Evolutionary conservation across 192 early-diverging fungal genomes (phyloP), one percentile per base, ranked within the genome.

Genomic region (Rhizophagus prolifer): DNA sequence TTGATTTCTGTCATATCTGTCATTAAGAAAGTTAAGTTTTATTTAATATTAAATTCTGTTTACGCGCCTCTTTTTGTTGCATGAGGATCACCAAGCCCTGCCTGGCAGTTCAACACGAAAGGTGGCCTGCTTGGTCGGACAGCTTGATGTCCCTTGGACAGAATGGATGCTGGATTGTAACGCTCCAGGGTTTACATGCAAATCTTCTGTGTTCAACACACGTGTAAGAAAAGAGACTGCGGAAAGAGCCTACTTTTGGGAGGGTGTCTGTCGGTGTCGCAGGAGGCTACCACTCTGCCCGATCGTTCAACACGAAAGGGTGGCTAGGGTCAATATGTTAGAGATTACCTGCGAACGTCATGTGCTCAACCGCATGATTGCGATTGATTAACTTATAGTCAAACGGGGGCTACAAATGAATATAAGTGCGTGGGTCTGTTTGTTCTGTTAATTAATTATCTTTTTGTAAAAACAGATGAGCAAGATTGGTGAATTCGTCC

Each of bases 41-140:
- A n/a, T n/a, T n/a, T n/a, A n/a, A n/a, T n/a, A n/a, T n/a, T n/a
- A n/a, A n/a, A n/a, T n/a, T n/a, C n/a, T n/a, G n/a, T n/a, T n/a
- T n/a, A 31, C 31, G 31, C 47, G 19, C 13, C 72, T 61, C 72
- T 73, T 73, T 73, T 73, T 61, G 58, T 73, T 73, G 72, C 34
- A 73, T 73, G 58, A 58, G 30, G 21, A 61, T 38, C 58, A 73
- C 72, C 58, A 73, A 38, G n/a, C 10, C 3, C 46, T 70, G 12
- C 28, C 41, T 70, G 69, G 69, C 9, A 30, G 69, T 70, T 70
- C 10, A 70, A 70, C 46, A 70, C 28, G 14, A 54, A 70, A 26
- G 46, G 46, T 25, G 4, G 44, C 14, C 3, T 21, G 2, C 64
- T 70, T 47, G 44, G 68, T 70, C 68, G 5, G n/a, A n/a, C n/a